Evolutionary conservation across 2,329 filamentous ascomycete species (phyloP).

Genomic region (Bipolaris cookei): DNA sequence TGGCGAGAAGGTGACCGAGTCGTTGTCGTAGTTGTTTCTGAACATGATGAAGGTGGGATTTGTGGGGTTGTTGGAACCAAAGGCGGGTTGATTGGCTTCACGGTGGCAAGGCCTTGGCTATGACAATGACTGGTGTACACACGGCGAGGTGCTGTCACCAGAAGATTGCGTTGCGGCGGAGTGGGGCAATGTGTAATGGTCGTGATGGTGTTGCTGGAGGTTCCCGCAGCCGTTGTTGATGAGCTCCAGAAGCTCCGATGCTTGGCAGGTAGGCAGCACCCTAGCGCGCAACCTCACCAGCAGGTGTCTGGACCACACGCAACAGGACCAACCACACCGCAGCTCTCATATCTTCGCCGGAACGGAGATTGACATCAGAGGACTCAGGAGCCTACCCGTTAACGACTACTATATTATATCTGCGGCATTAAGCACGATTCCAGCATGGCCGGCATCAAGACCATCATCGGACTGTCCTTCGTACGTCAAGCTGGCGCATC

Average conservation of each 20-base stretch:
- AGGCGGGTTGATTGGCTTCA: constrained; percentile 3
- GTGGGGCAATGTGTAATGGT: constrained; percentile 8
- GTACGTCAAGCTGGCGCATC: constrained; percentile 59
- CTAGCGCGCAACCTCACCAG: constrained; percentile 13
- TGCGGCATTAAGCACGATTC: not conserved
- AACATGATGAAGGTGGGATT: constrained; percentile 73
- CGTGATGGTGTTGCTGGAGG: constrained; percentile 32
- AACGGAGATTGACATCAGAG: constrained; percentile 6
- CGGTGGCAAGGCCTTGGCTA: not conserved
- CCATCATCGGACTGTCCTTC: constrained; percentile 98
- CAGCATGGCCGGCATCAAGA: constrained; percentile 88
- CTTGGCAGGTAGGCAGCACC: constrained; percentile 10
- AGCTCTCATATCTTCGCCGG: constrained; percentile 13
- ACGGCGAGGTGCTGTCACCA: not conserved
- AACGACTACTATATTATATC: not conserved
- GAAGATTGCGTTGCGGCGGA: constrained; percentile 8
- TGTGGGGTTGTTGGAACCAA: constrained; percentile 17
- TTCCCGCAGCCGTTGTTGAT: constrained; percentile 33
- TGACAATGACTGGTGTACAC: not conserved
- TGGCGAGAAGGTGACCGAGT: constrained; percentile 98
- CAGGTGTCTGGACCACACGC: constrained; percentile 2
- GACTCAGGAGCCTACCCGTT: not conserved
- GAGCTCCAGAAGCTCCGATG: constrained; percentile 17
- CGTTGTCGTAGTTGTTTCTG: constrained; percentile 99
- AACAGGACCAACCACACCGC: constrained; percentile 10